These are phyloP conservation scores for Didymella exigua DNA, from an alignment of 2,329 filamentous ascomycete genomes.

Conservation along the genomic window DNA sequence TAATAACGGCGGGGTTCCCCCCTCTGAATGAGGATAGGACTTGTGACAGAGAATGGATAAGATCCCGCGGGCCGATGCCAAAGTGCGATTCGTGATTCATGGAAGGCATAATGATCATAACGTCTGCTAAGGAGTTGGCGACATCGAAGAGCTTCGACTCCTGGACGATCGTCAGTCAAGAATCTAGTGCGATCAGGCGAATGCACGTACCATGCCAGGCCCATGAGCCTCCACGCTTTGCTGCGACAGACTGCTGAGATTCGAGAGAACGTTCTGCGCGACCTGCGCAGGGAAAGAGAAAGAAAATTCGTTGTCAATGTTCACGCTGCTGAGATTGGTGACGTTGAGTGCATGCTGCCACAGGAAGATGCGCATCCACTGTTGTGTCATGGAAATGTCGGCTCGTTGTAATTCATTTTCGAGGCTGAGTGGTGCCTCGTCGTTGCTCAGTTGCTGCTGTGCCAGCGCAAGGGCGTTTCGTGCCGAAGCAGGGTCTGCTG, in stretches of 20 bases:
- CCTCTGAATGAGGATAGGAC: constrained; percentile 40
- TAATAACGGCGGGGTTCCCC: constrained; percentile 43
- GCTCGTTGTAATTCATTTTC: constrained; percentile 47
- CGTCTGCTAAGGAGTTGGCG: constrained; percentile 44
- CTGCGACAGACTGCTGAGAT: constrained; percentile 37
- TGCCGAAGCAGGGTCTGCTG: constrained; percentile 37
- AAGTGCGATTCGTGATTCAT: constrained; percentile 42
- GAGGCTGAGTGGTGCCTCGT: constrained; percentile 34
- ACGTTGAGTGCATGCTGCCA: constrained; percentile 47
- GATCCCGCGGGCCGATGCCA: constrained; percentile 39
- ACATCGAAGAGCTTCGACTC: constrained; percentile 47
- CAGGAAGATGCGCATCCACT: constrained; percentile 47
- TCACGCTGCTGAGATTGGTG: constrained; percentile 38
- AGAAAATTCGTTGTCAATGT: constrained; percentile 42
- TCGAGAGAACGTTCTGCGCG: constrained; percentile 40
- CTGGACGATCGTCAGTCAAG: too few species aligned
- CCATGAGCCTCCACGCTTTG: constrained; percentile 45
- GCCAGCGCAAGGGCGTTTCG: constrained; percentile 39
- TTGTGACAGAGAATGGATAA: constrained; percentile 41
- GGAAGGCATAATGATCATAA: constrained; percentile 46
- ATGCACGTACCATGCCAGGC: constrained; percentile 41
- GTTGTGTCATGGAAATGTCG: constrained; percentile 47
- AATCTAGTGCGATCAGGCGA: too few species aligned
- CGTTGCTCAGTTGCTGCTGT: constrained; percentile 41
- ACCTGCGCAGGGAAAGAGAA: constrained; percentile 45